phyloP scores from a whole-genome alignment of 2,329 filamentous ascomycete genomes.

The Epichloe festucae region DNA sequence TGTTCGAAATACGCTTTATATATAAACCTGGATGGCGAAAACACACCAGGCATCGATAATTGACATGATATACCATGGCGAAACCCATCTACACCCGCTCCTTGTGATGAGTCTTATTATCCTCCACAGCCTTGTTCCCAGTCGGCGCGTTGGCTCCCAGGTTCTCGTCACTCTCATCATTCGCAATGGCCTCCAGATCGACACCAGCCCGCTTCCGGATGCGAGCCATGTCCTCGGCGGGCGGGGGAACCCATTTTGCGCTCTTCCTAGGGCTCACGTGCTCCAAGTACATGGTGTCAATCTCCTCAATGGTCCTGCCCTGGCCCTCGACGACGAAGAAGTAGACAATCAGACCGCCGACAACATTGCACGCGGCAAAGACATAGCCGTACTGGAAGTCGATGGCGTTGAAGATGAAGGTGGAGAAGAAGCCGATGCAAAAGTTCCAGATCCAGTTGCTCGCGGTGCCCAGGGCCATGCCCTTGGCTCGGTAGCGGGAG shows the following conservation, averaged over 20 bases:
- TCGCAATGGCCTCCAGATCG: conserved; percentile 18
- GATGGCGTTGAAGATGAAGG: conserved; percentile 25
- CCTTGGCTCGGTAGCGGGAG: conserved; percentile 36
- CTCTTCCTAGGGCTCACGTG: conserved; percentile 51
- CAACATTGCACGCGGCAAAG: conserved; percentile 38
- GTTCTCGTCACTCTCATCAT: neutral
- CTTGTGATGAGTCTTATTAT: neutral
- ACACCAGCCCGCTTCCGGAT: conserved; percentile 29
- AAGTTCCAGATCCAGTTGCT: conserved; percentile 29
- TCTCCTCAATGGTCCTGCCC: conserved; percentile 41
- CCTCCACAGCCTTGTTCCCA: neutral
- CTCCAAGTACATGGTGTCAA: conserved; percentile 41
- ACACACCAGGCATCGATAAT: neutral
- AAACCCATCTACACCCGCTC: neutral
- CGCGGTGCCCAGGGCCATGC: conserved; percentile 38
- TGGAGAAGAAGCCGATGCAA: conserved; percentile 26
- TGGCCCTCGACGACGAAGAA: conserved; percentile 45
- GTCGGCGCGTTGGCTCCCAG: neutral
- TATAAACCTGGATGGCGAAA: neutral
- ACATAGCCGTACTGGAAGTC: conserved; percentile 40
- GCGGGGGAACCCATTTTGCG: conserved; percentile 37
- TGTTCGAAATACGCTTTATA: neutral
- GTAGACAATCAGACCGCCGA: conserved; percentile 36
- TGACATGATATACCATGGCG: neutral
- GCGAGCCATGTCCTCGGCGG: conserved; percentile 29